Evolutionary conservation across 108 stramenopile species (phyloP).

Genomic region (Pseudonitzschia multistriata): DNA sequence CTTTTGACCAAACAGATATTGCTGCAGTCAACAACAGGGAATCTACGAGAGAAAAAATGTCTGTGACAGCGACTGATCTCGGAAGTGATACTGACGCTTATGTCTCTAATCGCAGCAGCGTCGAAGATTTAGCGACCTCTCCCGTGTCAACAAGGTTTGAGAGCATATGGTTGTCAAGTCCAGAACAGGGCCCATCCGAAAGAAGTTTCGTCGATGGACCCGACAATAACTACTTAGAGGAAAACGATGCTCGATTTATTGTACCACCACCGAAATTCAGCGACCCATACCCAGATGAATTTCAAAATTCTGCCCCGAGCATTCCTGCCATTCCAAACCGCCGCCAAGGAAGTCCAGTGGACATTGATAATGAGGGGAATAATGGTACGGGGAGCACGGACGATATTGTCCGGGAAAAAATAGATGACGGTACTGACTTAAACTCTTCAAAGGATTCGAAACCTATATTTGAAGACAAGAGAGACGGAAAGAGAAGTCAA

Average conservation of each 20-base stretch:
- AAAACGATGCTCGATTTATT: constrained; percentile 1
- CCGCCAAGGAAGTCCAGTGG: neutral
- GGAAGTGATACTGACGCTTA: neutral
- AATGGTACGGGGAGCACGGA: neutral
- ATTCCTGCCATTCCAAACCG: neutral
- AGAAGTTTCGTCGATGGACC: neutral
- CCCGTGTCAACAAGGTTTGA: constrained; percentile 10
- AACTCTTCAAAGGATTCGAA: neutral
- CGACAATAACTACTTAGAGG: neutral
- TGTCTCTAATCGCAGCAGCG: neutral
- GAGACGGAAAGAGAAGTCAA: constrained; percentile 1
- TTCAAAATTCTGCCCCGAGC: neutral
- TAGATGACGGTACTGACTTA: constrained; percentile 19
- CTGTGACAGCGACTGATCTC: neutral
- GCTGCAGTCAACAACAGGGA: neutral
- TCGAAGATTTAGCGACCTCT: neutral
- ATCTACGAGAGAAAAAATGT: neutral
- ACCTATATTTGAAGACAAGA: neutral
- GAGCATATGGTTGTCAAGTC: constrained; percentile 3
- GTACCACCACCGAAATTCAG: constrained; percentile 13
- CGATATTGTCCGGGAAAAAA: neutral
- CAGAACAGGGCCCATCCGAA: neutral
- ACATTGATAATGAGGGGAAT: neutral
- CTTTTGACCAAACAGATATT: constrained; percentile 5
- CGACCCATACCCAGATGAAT: neutral